A percentile compares a stretch with the other conserved stretches of the same genome.
Conservation (phyloP, 345 rosid genomes). For the Nasturtium officinale region DNA sequence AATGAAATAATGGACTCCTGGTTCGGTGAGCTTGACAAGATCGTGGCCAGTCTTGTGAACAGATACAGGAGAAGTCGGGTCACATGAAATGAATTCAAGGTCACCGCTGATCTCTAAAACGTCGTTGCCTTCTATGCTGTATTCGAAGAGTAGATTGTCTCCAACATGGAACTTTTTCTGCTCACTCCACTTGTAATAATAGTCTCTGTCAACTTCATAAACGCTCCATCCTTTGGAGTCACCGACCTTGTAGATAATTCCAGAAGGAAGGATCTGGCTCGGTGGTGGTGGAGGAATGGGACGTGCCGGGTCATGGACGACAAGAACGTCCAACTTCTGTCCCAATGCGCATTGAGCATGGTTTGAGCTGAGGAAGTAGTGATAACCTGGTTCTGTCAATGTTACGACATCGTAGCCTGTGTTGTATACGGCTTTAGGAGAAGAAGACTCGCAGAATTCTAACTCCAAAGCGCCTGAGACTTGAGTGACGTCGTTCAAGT, state of each 20-base stretch:
- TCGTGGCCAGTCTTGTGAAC: not conserved
- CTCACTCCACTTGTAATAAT: not conserved
- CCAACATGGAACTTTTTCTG: not conserved
- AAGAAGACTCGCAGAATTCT: not conserved
- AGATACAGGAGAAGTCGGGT: not conserved
- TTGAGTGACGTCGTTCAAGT: not conserved
- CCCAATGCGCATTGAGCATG: not conserved
- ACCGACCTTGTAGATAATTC: not conserved
- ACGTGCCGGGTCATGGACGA: not conserved
- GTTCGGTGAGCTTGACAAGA: not conserved
- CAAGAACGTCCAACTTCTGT: not conserved
- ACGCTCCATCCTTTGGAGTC: not conserved
- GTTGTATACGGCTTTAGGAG: slow-evolving; percentile 1
- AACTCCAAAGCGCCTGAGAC: not conserved
- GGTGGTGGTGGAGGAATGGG: not conserved
- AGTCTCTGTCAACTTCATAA: not conserved
- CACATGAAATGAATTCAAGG: not conserved
- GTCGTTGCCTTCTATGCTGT: not conserved
- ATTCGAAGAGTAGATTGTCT: not conserved
- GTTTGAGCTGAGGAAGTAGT: slow-evolving; percentile 1
- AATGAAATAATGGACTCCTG: not conserved
- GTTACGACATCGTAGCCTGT: not conserved
- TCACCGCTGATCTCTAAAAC: not conserved
- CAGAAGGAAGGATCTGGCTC: not conserved
- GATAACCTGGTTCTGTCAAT: not conserved